Base-by-base conservation (phyloP, 2,329 filamentous ascomycete genomes). In the Stenocarpella maydis region DNA sequence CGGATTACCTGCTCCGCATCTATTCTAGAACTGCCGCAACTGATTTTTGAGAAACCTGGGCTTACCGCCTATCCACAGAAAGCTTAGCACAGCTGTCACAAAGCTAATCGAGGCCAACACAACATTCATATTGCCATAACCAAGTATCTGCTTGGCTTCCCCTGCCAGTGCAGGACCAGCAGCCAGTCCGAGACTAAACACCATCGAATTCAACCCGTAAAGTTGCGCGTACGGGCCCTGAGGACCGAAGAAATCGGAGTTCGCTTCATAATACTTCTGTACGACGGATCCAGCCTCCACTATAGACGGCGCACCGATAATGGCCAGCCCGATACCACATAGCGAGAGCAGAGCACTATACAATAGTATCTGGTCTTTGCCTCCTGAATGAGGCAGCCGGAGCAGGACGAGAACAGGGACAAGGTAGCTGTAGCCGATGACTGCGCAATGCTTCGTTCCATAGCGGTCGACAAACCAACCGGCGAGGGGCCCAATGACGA, bases 201-300 rank as follows among this genome's bases (percentile, higher is more conserved):
- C 83, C 82, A 91, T 85, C n/a, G 85, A 88, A 73, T 88, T 90
- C 69, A 91, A 79, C 3, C 87, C 88, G 75, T 91, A 92, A 0
- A 91, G 80, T 77, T 91, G 90, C 2, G 88, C 89, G 74, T 90
- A 90, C 0, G 89, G 88, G 0, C 86, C 86, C 5, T 85, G 80
- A 1, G 80, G 77, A 0, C 87, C 86, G 72, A 90, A 90, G 63
- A 87, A 80, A 0, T 82, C 83, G 1, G 81, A 81, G 68, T 90
- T 90, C 1, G 83, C 83, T 54, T 83, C 80, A 70, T 87, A 83
- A 73, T 87, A 90, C 50, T 81, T 83, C 71, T 87, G 83, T 1
- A 90, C 82, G 0, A 90, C 81, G 14, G 80, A 78, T 6, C 86
- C 86, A 1, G 86, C 82, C 75, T 90, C 88, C 21, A 90, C 87